Percentiles rank a stretch among this genome's conserved stretches.
phyloP scores from a whole-genome alignment of 345 rosid species.

The Isatis tinctoria region DNA sequence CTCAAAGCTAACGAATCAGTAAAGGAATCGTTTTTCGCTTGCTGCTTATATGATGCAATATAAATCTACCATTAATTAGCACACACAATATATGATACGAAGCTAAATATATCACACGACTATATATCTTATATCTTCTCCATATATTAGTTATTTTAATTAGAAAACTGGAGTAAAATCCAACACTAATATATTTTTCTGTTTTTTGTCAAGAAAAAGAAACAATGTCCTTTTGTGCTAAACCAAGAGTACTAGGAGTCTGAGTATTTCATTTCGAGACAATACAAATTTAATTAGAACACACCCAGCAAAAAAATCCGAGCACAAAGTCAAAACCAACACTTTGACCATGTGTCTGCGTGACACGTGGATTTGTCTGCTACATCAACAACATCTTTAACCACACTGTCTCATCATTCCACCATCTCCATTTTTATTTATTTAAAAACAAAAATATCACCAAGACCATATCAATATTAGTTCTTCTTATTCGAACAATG shows the following conservation, averaged over 20 bases:
- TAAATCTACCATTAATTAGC: neutral
- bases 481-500: neutral
- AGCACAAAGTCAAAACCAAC: constrained; percentile 33
- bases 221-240: neutral
- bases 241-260: constrained; percentile 17
- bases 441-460: constrained; percentile 2
- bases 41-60: neutral
- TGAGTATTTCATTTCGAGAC: neutral
- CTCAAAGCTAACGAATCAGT: neutral
- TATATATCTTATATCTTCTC: too few relatives aligned
- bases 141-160: neutral
- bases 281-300: constrained; percentile 17
- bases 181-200: too few relatives aligned
- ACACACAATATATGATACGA: neutral
- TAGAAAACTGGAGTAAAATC: neutral
- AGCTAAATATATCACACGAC: neutral
- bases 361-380: constrained; percentile 37
- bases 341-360: constrained; percentile 21
- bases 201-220: too few relatives aligned
- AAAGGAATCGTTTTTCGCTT: neutral
- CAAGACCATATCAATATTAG: constrained; percentile 21
- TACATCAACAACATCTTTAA: constrained; percentile 28
- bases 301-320: constrained; percentile 31
- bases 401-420: constrained; percentile 37
- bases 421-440: constrained; percentile 10